Evolutionary conservation across 2,329 filamentous ascomycete genomes (phyloP), one percentile per base, ranked within the genome.

Genomic region (Monosporascus sp.): DNA sequence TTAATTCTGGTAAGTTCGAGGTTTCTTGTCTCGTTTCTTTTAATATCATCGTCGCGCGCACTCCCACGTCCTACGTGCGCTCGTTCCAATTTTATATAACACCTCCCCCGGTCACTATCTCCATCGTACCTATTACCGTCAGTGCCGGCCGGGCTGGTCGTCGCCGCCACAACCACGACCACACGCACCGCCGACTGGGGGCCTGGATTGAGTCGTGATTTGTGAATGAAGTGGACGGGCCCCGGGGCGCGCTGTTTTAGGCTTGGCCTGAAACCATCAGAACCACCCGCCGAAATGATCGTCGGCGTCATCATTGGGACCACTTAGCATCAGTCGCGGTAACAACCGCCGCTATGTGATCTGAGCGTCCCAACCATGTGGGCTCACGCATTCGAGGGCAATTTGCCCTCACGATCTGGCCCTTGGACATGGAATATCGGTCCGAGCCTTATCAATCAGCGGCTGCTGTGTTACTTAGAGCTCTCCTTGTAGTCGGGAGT

Each of bases 1-100:
- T 68, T 59, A 68, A 68, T 57, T 77, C 85, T 77, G 84, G 88
- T 93, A 85, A 72, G 76, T 79, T 60, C 61, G 57, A 24, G 41
- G n/a, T 51, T 27, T 47, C 41, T 37, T 20, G 47, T 53, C 56
- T 61, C 54, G 37, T 51, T 54, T 52, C 44, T 55, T 25, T 45
- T 54, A 42, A 42, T 20, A 42, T 20, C 39, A 2, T 9, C 14
- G n/a, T 14, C 18, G 39, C 18, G 18, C 39, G 18, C 39, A 20
- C 18, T 18, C 39, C 39, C 39, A 20, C 18, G 18, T 20, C 18
- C 9, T 18, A 14, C 39, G 11, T 20, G 39, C 18, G 39, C 39
- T 14, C 39, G 39, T 42, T 24, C 17, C 39, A 24, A 24, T 42
- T 42, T 42, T 9, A 24, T 20, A 42, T 42, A 5, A 8, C 9